These are phyloP conservation scores for Cladobotryum mycophilum DNA, from an alignment of 2,329 filamentous ascomycete genomes.

Conservation along the genomic window DNA sequence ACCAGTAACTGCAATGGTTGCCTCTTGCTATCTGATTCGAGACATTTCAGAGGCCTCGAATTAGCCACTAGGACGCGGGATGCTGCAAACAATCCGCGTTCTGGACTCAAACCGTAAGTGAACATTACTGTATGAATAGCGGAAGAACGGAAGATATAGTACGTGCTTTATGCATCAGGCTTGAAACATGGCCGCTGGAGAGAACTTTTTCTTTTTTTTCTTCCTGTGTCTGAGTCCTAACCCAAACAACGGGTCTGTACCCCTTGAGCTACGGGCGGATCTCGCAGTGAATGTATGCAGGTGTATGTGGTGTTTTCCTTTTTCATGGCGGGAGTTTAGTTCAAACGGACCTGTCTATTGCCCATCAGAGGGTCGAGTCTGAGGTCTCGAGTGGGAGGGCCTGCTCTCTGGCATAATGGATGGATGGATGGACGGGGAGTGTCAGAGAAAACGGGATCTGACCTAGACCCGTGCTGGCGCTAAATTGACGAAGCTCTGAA, in stretches of 20 bases:
- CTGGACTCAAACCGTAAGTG: background rate
- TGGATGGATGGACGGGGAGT: background rate
- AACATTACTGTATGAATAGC: background rate
- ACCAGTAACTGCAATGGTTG: background rate
- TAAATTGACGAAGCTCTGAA: background rate
- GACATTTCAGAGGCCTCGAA: constrained; percentile 3
- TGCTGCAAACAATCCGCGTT: background rate
- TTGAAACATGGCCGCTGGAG: constrained; percentile 1
- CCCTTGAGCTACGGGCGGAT: too few relatives aligned
- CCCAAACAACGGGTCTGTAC: background rate
- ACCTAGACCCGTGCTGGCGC: background rate
- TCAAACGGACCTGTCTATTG: background rate
- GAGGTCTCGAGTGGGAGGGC: background rate
- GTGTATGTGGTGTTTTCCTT: background rate
- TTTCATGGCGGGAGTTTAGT: background rate
- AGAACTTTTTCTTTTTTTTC: background rate
- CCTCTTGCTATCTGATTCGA: background rate
- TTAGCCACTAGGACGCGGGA: background rate
- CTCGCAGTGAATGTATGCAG: background rate
- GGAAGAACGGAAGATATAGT: background rate
- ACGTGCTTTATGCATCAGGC: background rate
- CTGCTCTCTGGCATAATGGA: background rate
- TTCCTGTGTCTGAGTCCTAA: background rate
- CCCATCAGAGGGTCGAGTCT: too few relatives aligned
- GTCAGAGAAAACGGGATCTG: background rate